Base-by-base conservation (phyloP, 1,139 yeast genomes). In the Pneumocystis wakefieldiae region DNA sequence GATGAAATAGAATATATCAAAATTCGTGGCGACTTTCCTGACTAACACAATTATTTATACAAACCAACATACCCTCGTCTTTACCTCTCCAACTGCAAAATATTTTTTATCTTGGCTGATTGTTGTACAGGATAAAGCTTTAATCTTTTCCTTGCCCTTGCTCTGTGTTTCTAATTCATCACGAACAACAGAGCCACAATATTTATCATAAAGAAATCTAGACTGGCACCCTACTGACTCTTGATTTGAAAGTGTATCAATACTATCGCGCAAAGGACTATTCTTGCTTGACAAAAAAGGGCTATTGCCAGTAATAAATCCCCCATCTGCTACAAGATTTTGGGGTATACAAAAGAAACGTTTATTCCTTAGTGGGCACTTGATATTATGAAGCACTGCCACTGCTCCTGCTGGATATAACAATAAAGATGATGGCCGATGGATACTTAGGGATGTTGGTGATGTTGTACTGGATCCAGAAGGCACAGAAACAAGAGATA, bases 61-160 rank as follows among this genome's bases (percentile, higher is more conserved):
- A 32, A 4, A 19, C 7, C 19, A 12, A 41, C 15, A 41, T 15
- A 41, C 10, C 7, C 6, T 17, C 7, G 8, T 17, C 15, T n/a
- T 2, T 19, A 35, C 59, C 39, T 57, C 59, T n/a, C 59, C 59
- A 37, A 57, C 39, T n/a, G 59, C 59, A 36, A 57, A 17, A 57
- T 36, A 37, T 36, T 57, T 57, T 19, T 24, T 24, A 57, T 57
- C 39, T 24, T 19, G 24, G 8, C 59, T 57, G 24, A 57, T 57
- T 7, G 59, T 37, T 15, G 53, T 35, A 19, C 59, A 35, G 7
- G 59, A 57, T 17, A 35, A 19, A 1, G 38, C 59, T 57, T 35
- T 57, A 19, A 57, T 19, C 7, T n/a, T 57, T 57, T 57, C 59
- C 7, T 15, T 57, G 17, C 7, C 53, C 19, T 41, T 41, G 7